Base-by-base conservation (phyloP, 345 rosid species). In the Salix koriyanagi region DNA sequence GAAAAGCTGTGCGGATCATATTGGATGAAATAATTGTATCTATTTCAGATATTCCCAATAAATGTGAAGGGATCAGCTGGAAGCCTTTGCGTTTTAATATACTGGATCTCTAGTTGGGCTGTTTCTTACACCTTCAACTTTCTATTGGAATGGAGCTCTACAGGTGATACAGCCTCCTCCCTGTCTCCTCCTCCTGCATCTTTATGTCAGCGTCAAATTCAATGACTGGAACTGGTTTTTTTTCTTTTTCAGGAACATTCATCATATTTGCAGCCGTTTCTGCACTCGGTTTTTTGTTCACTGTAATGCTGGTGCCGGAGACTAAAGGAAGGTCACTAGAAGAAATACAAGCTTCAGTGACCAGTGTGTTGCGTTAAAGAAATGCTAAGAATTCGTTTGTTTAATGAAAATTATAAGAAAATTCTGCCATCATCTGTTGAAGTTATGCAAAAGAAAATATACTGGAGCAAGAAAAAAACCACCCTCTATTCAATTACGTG, bases 51-150 rank as follows among this genome's bases (percentile, higher is more conserved):
- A 73, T 87, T 85, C 46, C 91, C 91, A 14, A 66, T 88, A 26
- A 85, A 87, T 61, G 15, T 88, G 13, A 86, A 88, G 77, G 91
- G 86, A 56, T 37, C 75, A 18, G 90, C 85, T 1, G 91, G 90
- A 73, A 87, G 90, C 73, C 70, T 88, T 11, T 83, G 81, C 30
- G 82, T 83, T 3, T 70, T 85, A 1, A 80, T 81, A 8, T 84
- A 79, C 28, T 88, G 88, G 88, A 28, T 74, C 58, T 80, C 87
- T 26, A 79, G 86, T 7, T 85, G 88, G 86, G 60, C 75, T 26
- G 82, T 85, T 30, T 72, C 91, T 19, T 87, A 76, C 82, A 77
- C 86, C 12, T 87, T 88, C 79, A 84, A 80, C 73, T 84, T 70
- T 60, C 76, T 88, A 37, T 67, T 87, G 78, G 41, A 56, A 5